These are phyloP conservation scores for Metarhizium brunneum DNA, from an alignment of 2,329 filamentous ascomycete species.

Conservation along the genomic window DNA sequence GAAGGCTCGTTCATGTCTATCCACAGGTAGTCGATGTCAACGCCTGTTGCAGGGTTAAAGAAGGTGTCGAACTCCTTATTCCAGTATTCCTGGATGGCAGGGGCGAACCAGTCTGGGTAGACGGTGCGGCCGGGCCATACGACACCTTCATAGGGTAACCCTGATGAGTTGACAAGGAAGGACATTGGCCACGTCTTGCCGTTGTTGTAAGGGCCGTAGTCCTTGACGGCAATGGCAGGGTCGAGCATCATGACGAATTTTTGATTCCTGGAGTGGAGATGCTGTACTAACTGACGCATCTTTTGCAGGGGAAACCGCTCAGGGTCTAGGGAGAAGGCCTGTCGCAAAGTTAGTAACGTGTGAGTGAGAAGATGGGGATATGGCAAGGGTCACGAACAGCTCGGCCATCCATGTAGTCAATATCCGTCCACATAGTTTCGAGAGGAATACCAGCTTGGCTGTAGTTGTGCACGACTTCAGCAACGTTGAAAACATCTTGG, in stretches of 20 bases:
- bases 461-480: slow-evolving; percentile 60
- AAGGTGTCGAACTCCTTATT: slow-evolving; percentile 54
- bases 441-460: slow-evolving; percentile 55
- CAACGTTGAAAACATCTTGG: slow-evolving; percentile 53
- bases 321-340: slow-evolving; percentile 54
- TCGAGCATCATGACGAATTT: slow-evolving; percentile 75
- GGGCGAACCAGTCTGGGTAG: slow-evolving; percentile 69
- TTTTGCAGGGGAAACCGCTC: slow-evolving; percentile 51
- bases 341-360: neutral
- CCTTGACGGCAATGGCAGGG: slow-evolving; percentile 52
- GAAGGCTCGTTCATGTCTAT: slow-evolving; percentile 52
- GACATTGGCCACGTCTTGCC: slow-evolving; percentile 26
- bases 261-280: slow-evolving; percentile 58
- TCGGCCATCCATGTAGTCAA: slow-evolving; percentile 27
- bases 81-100: slow-evolving; percentile 58
- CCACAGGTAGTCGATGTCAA: slow-evolving; percentile 71
- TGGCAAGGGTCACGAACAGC: slow-evolving; percentile 6
- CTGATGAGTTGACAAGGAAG: slow-evolving; percentile 43
- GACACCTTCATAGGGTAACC: slow-evolving; percentile 48
- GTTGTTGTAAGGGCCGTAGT: slow-evolving; percentile 33
- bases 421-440: slow-evolving; percentile 41
- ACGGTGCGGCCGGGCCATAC: slow-evolving; percentile 68
- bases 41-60: slow-evolving; percentile 52
- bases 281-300: slow-evolving; percentile 56
- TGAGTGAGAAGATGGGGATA: neutral